Percentiles rank a stretch among this genome's conserved stretches.
Conservation (phyloP, 2,329 filamentous ascomycete genomes). For the Aureobasidium vineae region DNA sequence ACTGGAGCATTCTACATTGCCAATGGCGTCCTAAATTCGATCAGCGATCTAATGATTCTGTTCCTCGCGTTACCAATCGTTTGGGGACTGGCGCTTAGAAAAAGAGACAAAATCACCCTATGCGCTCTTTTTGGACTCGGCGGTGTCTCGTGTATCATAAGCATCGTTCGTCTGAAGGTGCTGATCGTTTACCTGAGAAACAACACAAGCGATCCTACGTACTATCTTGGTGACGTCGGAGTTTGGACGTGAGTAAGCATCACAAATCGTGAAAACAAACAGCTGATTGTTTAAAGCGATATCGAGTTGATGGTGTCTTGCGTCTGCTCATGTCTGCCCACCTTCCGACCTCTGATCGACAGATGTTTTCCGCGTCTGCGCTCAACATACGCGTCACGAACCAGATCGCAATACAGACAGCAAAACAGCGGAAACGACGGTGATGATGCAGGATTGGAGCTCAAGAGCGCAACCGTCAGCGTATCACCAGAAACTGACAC, state of each 20-base stretch:
- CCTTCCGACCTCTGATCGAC: background rate
- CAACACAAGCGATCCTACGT: background rate
- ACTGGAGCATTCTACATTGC: slow-evolving; percentile 13
- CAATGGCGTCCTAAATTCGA: slow-evolving; percentile 4
- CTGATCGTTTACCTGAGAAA: background rate
- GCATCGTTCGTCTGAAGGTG: slow-evolving; percentile 1
- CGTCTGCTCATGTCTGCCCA: background rate
- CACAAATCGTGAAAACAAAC: background rate
- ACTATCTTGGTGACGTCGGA: background rate
- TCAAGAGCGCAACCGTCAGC: background rate
- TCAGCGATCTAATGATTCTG: slow-evolving; percentile 7
- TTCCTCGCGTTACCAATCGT: slow-evolving; percentile 1
- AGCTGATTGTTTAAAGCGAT: background rate
- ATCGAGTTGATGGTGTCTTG: background rate
- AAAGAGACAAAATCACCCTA: background rate
- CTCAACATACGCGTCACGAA: background rate
- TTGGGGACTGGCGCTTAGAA: background rate
- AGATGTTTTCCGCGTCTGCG: background rate
- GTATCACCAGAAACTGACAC: background rate
- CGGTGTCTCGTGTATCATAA: slow-evolving; percentile 2
- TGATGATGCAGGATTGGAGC: background rate
- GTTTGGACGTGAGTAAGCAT: background rate
- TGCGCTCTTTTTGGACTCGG: background rate
- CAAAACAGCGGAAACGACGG: background rate
- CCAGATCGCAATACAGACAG: background rate